Base-by-base conservation (phyloP, 202 grass and related monocot genomes). In the Digitaria exilis region DNA sequence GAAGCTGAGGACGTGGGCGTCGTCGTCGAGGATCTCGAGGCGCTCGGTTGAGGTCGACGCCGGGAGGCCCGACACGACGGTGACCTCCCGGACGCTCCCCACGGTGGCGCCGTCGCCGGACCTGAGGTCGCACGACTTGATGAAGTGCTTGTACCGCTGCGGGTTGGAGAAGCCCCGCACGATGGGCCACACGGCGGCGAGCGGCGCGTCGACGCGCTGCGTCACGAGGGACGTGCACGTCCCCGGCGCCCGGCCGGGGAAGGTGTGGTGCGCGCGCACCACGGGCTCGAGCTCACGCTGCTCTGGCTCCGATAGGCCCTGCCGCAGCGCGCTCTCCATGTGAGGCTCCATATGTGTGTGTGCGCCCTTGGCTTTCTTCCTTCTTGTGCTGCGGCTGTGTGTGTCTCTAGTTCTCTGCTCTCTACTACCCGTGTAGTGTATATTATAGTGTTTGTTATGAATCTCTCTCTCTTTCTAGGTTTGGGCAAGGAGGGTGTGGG, bases 71-170 rank as follows among this genome's bases (percentile, higher is more conserved):
- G 94, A 97, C 16, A 97, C 75, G 49, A 97, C 90, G 65, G 90
- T 84, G 74, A 97, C 92, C 76, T 97, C 90, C 21, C 94, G 80
- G 29, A 97, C 88, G 81, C 92, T 97, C 10, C 94, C 94, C 3
- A 97, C 94, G 14, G 78, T 72, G 30, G 80, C 72, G 76, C 94
- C 89, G 76, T 94, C 94, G 10, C 94, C 94, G 17, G 68, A 4
- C 6, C 44, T 71, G 18, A 97, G 58, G 7, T 52, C 79, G 75
- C 86, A 88, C 37, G 90, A 87, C 81, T 91, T 94, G 94, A 97
- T 89, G 92, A 97, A 97, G 90, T 97, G 92, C 84, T 97, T 97
- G 88, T 97, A 97, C 16, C 92, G 84, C 89, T 97, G 86, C 16
- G 94, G 94, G 31, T 21, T 60, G 51, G 26, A 84, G 81, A 97